Evolutionary conservation across 2,329 filamentous ascomycete species (phyloP).

Genomic region (Colletotrichum gigasporum): DNA sequence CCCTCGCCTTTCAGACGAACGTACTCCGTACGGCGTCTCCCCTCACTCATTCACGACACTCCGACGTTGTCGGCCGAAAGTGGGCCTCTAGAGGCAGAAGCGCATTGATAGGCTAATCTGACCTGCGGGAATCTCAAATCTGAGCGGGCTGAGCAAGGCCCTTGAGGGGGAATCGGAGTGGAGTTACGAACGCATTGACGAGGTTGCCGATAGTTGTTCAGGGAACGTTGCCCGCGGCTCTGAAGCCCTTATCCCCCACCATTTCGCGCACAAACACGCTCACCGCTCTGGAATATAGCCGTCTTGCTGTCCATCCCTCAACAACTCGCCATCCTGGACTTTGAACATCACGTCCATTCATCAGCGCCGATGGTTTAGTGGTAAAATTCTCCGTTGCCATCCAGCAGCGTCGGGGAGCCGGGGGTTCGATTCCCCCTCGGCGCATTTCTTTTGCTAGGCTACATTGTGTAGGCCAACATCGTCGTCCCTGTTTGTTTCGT

Average conservation of each 20-base stretch:
- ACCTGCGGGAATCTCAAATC: constrained; percentile 14
- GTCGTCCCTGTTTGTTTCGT: neutral
- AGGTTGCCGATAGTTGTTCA: neutral
- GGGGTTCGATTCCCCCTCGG: constrained; percentile 32
- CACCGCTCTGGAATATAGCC: neutral
- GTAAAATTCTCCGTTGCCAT: constrained; percentile 33
- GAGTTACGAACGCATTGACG: constrained; percentile 8
- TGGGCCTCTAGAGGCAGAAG: neutral
- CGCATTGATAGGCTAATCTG: constrained; percentile 2
- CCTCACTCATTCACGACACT: neutral
- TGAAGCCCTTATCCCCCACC: constrained; percentile 21
- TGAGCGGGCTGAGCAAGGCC: neutral
- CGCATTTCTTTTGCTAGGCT: constrained; percentile 13
- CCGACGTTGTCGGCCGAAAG: constrained; percentile 5
- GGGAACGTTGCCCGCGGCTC: neutral
- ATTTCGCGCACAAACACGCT: neutral
- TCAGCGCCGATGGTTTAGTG: constrained; percentile 31
- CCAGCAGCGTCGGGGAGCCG: constrained; percentile 30
- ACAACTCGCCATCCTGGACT: neutral
- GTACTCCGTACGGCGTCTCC: neutral
- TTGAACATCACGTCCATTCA: neutral
- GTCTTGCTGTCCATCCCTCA: accelerated
- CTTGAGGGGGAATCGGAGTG: neutral
- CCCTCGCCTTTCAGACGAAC: constrained; percentile 18
- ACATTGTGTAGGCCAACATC: neutral